Base-by-base conservation (phyloP, 1,284 basidiomycete species). In the Rhodofomes roseus region DNA sequence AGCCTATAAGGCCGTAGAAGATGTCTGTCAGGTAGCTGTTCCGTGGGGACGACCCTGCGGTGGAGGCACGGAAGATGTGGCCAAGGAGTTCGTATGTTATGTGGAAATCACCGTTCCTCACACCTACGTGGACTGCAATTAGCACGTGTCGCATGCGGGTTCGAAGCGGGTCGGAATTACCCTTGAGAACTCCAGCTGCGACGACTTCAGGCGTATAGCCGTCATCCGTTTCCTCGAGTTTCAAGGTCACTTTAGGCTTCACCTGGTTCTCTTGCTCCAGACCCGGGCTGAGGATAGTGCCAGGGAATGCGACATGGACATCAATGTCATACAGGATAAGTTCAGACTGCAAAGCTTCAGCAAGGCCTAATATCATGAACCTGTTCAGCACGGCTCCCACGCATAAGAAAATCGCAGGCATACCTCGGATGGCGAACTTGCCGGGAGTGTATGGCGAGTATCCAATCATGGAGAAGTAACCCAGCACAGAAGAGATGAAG, bases 391-490 rank as follows among this genome's bases (percentile, higher is more conserved):
- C 46, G 29, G 46, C 12, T 18, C 5, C 14, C 7, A 23, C 25
- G 34, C 43, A 43, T 23, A 8, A 56, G 34, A 55, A 18, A 70
- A 48, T 61, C 60, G 62, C 18, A 29, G 2, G 70, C 70, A 53
- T 66, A 92, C 94, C 95, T 76, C 95, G 80, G 16, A 98, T 74
- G 11, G 96, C 96, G 67, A 91, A 89, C 73, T 98, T 98, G 53
- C 87, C 91, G 0, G 96, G 94, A 1, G 92, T 79, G 72, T 99
- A 98, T 1, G 89, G 82, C 3, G 90, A 80, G 68, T 92, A 98
- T 0, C 96, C 96, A 18, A 92, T 78, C 54, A 98, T 81, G 1
- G 87, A 84, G 78, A 95, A 90, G 65, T 90, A 86, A 0, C 89
- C 91, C 16, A 96, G 73, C n/a, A 89, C 82, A 0, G 93, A 95